Conservation (phyloP, 176 grass and related monocot species). For the Paspalum notatum region DNA sequence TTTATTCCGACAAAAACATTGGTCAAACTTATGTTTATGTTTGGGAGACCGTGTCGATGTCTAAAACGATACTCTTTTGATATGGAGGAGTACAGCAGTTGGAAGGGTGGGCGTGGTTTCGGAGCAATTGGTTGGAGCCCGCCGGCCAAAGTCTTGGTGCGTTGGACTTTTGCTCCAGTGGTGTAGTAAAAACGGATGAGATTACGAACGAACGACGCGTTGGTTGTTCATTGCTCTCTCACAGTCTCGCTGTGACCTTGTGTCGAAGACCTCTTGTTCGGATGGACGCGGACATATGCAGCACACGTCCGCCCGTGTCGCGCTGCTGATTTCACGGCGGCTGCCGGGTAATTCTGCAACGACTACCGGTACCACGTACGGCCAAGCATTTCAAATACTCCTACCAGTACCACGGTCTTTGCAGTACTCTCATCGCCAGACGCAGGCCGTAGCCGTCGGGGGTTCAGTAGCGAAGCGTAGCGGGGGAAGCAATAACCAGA, state of each 20-base stretch:
- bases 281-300: slow-evolving; percentile 6
- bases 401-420: background rate
- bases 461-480: background rate
- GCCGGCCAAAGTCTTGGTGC: background rate
- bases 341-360: slow-evolving; percentile 18
- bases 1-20: too few relatives aligned
- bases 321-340: slow-evolving; percentile 47
- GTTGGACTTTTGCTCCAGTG: background rate
- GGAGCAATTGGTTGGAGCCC: too few relatives aligned
- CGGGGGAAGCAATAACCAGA: slow-evolving; percentile 6
- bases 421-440: background rate
- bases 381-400: slow-evolving; percentile 9
- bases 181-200: background rate
- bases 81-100: too few relatives aligned
- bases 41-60: too few relatives aligned
- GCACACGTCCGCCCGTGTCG: background rate
- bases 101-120: too few relatives aligned
- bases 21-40: too few relatives aligned
- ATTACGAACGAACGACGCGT: background rate
- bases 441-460: background rate
- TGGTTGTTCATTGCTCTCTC: background rate
- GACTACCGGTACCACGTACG: background rate
- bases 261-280: background rate
- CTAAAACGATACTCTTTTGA: too few relatives aligned
- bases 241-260: background rate